These are phyloP conservation scores for Aureobasidium sp. DNA, from an alignment of 2,329 filamentous ascomycete genomes.

Conservation along the genomic window DNA sequence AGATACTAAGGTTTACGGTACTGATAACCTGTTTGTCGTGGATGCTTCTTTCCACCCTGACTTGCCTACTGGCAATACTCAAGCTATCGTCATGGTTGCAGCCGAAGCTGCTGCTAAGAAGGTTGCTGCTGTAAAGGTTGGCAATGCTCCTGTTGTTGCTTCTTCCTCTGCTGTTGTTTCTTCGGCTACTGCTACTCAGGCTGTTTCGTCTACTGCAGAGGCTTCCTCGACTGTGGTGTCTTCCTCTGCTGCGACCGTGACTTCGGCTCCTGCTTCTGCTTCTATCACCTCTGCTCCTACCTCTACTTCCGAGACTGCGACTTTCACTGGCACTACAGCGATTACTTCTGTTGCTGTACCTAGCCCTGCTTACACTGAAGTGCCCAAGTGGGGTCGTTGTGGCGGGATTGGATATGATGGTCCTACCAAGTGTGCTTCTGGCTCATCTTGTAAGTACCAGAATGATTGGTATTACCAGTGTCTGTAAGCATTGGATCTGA, in stretches of 20 bases:
- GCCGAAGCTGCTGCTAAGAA: constrained; percentile 51
- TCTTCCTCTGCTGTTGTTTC: constrained; percentile 18
- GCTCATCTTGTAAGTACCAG: constrained; percentile 28
- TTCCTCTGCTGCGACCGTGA: not conserved
- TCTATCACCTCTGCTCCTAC: not conserved
- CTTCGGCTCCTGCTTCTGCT: not conserved
- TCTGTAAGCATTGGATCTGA: not conserved
- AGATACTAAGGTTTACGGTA: constrained; percentile 54
- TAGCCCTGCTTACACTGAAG: not conserved
- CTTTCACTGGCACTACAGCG: not conserved
- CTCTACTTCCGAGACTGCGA: not conserved
- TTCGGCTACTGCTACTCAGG: too few species aligned
- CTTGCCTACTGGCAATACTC: constrained; percentile 59
- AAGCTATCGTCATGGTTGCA: constrained; percentile 54
- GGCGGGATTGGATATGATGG: constrained; percentile 31
- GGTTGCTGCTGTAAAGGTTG: constrained; percentile 25
- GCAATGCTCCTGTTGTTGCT: constrained; percentile 15
- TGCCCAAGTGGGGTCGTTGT: constrained; percentile 28
- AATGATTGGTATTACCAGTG: constrained; percentile 36
- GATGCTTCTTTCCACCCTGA: constrained; percentile 62
- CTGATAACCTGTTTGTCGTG: constrained; percentile 37
- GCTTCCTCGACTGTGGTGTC: not conserved
- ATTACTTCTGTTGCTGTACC: not conserved
- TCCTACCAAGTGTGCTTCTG: constrained; percentile 27
- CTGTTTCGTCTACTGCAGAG: not conserved